Conservation (phyloP, 768 basidiomycete species). For the Suillus subaureus region DNA sequence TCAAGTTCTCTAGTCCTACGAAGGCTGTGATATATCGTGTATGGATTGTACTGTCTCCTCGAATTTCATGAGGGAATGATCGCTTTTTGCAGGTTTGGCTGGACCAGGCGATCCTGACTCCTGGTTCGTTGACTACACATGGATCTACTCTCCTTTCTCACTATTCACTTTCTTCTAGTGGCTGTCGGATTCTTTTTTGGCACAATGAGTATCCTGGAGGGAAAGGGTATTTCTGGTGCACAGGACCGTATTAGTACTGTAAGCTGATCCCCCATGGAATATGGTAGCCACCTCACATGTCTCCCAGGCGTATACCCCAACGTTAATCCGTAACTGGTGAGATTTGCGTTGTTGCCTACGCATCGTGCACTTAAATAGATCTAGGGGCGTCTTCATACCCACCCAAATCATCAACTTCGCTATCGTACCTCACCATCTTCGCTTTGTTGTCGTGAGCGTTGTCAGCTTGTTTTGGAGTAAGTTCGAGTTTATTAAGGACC, state of each 20-base stretch:
- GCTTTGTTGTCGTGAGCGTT: constrained; percentile 72
- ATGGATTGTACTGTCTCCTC: constrained; percentile 21
- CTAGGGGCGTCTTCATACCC: constrained; percentile 73
- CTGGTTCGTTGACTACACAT: constrained; percentile 42
- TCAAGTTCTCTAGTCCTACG: constrained; percentile 66
- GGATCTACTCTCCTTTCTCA: constrained; percentile 9
- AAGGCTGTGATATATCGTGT: constrained; percentile 66
- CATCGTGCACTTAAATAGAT: constrained; percentile 2
- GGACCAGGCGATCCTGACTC: constrained; percentile 80
- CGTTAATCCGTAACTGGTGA: constrained; percentile 76
- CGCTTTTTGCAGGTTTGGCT: constrained; percentile 63
- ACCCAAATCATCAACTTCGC: constrained; percentile 81
- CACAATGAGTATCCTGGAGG: constrained; percentile 80
- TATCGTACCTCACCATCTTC: constrained; percentile 73
- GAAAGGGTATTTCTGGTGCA: constrained; percentile 57
- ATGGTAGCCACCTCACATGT: background rate
- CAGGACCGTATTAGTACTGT: constrained; percentile 47
- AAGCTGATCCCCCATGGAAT: background rate
- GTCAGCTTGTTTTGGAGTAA: constrained; percentile 85
- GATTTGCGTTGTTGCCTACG: constrained; percentile 11
- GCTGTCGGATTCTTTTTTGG: constrained; percentile 64
- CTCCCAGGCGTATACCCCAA: constrained; percentile 68
- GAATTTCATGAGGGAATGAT: background rate
- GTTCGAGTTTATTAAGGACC: constrained; percentile 30
- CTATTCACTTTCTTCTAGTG: constrained; percentile 25